Evolutionary conservation across 768 basidiomycete species (phyloP).

Genomic region (Mycena haematopus): DNA sequence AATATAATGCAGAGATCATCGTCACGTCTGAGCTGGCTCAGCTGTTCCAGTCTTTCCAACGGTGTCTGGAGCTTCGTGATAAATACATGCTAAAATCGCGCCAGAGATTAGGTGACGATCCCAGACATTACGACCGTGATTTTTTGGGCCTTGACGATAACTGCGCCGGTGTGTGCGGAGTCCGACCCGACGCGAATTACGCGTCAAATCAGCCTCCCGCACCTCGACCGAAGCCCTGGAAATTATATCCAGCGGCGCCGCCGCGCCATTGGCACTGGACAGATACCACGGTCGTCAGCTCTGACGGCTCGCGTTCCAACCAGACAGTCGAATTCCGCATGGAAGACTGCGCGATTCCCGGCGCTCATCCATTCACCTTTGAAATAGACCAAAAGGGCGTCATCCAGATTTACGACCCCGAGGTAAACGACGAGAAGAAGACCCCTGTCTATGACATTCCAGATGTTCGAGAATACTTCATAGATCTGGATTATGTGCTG

Average conservation of each 20-base stretch:
- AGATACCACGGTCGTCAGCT: conserved; percentile 53
- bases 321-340: conserved; percentile 68
- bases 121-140: conserved; percentile 83
- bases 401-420: conserved; percentile 76
- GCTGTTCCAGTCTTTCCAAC: conserved; percentile 76
- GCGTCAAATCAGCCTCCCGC: conserved; percentile 32
- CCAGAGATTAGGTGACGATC: conserved; percentile 95
- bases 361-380: conserved; percentile 65
- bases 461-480: conserved; percentile 91
- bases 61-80: conserved; percentile 90
- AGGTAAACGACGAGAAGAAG: conserved; percentile 37
- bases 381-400: conserved; percentile 80
- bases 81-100: conserved; percentile 91
- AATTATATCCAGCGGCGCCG: conserved; percentile 90
- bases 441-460: conserved; percentile 81
- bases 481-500: conserved; percentile 92
- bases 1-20: conserved; percentile 36
- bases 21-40: conserved; percentile 54
- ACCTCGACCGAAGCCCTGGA: conserved; percentile 69
- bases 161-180: conserved; percentile 67
- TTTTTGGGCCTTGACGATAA: conserved; percentile 75
- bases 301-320: conserved; percentile 40
- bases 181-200: conserved; percentile 65
- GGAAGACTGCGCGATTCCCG: conserved; percentile 77
- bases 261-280: conserved; percentile 97